Base-by-base conservation (phyloP, 106 monocot species). In the Dioscorea alata region DNA sequence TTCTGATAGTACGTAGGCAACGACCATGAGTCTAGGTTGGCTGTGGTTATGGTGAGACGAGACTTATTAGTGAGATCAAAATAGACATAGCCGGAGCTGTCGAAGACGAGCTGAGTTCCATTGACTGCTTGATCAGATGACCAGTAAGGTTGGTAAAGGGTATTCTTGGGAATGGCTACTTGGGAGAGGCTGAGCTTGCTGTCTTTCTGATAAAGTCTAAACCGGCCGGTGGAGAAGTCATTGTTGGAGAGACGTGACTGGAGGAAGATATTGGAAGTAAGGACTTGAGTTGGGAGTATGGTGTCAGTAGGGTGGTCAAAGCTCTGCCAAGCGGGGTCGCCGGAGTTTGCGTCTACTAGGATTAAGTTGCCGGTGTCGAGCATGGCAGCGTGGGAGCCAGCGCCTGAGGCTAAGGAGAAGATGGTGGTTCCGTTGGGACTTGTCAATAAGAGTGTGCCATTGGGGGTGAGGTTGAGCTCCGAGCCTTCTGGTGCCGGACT, bases 341-440 rank as follows among this genome's bases (percentile, higher is more conserved):
- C 32, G 6, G 42, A 42, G 15, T 25, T 17, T 2, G 65, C 8
- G 28, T 13, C 32, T 4, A n/a, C 57, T 2, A 85, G 81, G 28
- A 78, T 48, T 18, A 85, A 69, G 68, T 85, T 81, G 7, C 85
- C 85, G 0, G 68, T 68, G 66, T 85, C 78, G 33, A 78, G 72
- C 71, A 85, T 65, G 23, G 64, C 62, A 0, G 68, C 70, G 53
- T 69, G 50, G 51, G 74, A 19, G 53, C 67, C 14, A n/a, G n/a
- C n/a, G 2, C 49, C 42, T 17, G 23, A 19, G 31, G 16, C 32
- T n/a, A 2, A 4, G 24, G 71, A 6, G 28, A 0, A 53, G 81
- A 74, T 78, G 16, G 67, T 24, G 19, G 60, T 72, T 28, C 78
- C 67, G 12, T 25, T 24, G 0, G 54, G 22, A 49, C 71, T 62